phyloP scores from a whole-genome alignment of 768 basidiomycete genomes.

The Psilocybe cubensis region DNA sequence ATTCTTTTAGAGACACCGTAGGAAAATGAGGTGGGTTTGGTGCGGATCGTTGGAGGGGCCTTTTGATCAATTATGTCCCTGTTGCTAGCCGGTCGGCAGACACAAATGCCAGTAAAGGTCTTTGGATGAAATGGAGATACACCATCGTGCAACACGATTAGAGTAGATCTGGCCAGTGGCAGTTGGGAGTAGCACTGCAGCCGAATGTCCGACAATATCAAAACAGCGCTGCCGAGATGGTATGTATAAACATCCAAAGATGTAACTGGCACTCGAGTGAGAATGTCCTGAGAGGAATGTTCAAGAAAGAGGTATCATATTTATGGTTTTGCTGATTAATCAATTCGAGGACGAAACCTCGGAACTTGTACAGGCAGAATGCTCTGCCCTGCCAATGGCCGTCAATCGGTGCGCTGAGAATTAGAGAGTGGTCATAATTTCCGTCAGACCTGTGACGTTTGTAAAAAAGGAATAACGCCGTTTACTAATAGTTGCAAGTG shows the following conservation, averaged over 20 bases:
- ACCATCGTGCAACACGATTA: conserved; percentile 2
- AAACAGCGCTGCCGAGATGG: neutral
- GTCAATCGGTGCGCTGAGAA: neutral
- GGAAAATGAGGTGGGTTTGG: conserved; percentile 35
- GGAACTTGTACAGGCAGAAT: neutral
- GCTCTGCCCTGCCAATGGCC: neutral
- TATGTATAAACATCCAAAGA: neutral
- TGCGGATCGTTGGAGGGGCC: conserved; percentile 40
- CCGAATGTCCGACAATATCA: conserved; percentile 3
- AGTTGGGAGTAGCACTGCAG: conserved; percentile 1
- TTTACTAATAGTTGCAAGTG: neutral
- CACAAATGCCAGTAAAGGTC: neutral
- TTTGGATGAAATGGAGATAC: neutral
- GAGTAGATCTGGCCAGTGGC: neutral
- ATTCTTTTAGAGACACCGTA: conserved; percentile 30
- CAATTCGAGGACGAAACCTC: neutral
- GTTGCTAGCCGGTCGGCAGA: conserved; percentile 28
- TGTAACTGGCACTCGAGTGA: neutral
- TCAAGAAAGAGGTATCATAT: too few relatives aligned
- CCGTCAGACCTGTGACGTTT: neutral
- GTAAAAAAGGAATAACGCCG: too few relatives aligned
- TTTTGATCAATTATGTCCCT: conserved; percentile 22
- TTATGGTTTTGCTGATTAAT: neutral
- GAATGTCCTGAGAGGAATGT: neutral
- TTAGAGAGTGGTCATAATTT: neutral